phyloP scores from a whole-genome alignment of 2,329 filamentous ascomycete species.

The Beauveria scarabaeidicola region DNA sequence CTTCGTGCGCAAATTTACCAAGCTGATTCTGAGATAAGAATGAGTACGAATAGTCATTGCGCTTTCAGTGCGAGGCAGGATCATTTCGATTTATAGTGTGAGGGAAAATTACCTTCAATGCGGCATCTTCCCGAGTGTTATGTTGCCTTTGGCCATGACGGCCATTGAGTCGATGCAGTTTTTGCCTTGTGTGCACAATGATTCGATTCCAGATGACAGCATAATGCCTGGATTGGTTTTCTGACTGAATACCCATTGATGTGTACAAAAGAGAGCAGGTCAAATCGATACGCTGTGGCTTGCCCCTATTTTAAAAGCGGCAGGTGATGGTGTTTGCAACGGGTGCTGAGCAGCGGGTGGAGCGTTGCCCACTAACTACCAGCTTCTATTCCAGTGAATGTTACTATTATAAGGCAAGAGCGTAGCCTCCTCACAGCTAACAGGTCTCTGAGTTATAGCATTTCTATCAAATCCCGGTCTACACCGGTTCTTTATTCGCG shows the following conservation, averaged over 20 bases:
- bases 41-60: not conserved
- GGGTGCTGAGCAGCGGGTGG: too few relatives aligned
- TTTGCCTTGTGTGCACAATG: not conserved
- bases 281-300: not conserved
- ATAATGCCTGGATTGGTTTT: not conserved
- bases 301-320: not conserved
- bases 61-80: not conserved
- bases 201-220: not conserved
- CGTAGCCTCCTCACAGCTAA: not conserved
- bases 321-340: not conserved
- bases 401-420: not conserved
- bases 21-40: slow-evolving; percentile 37
- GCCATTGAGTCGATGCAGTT: not conserved
- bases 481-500: too few relatives aligned
- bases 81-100: not conserved
- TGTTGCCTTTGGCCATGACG: not conserved
- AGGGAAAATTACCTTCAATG: not conserved
- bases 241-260: not conserved
- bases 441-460: not conserved
- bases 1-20: slow-evolving; percentile 64
- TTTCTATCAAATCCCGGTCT: too few relatives aligned
- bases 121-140: slow-evolving; percentile 31
- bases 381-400: not conserved
- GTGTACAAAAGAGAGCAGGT: not conserved
- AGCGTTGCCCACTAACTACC: not conserved